Evolutionary conservation across 2,329 filamentous ascomycete genomes (phyloP).

Genomic region (Elsinoe perseae): DNA sequence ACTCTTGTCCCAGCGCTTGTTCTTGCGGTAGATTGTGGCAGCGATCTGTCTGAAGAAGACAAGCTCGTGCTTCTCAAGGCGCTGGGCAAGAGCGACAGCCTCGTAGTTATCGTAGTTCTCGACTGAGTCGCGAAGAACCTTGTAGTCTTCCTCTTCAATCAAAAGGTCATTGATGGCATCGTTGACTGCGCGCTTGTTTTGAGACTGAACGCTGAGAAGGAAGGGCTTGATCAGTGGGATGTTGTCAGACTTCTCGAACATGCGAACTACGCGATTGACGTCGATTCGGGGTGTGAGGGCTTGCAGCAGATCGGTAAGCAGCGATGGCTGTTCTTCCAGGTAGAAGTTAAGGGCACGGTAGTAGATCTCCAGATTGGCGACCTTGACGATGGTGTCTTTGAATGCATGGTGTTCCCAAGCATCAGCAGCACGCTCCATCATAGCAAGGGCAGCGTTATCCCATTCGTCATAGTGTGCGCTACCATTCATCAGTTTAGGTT

Average conservation of each 20-base stretch:
- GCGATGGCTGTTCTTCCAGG: conserved; percentile 88
- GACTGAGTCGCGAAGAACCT: conserved; percentile 93
- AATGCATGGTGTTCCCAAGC: conserved; percentile 99
- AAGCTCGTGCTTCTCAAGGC: conserved; percentile 92
- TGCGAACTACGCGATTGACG: conserved; percentile 96
- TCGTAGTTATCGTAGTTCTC: conserved; percentile 99
- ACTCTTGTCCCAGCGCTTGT: conserved; percentile 99
- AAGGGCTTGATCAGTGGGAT: conserved; percentile 98
- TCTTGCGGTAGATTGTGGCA: conserved; percentile 97
- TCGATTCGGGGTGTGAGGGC: conserved; percentile 88
- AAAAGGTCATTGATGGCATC: conserved; percentile 95
- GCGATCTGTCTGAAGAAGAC: conserved; percentile 99
- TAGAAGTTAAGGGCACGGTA: conserved; percentile 97
- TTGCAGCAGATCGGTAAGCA: conserved; percentile 92
- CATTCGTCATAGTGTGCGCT: conserved; percentile 91
- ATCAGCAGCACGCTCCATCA: conserved; percentile 96
- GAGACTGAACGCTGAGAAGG: conserved; percentile 86
- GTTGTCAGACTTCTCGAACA: conserved; percentile 98
- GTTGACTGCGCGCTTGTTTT: conserved; percentile 98
- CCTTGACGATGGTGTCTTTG: conserved; percentile 98
- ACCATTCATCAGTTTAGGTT: neutral
- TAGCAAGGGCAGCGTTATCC: conserved; percentile 91
- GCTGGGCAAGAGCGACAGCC: conserved; percentile 80
- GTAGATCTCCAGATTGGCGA: conserved; percentile 97
- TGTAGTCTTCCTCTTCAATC: conserved; percentile 98